Base-by-base conservation (phyloP, 2,329 filamentous ascomycete species). In the Teratosphaeria nubilosa region DNA sequence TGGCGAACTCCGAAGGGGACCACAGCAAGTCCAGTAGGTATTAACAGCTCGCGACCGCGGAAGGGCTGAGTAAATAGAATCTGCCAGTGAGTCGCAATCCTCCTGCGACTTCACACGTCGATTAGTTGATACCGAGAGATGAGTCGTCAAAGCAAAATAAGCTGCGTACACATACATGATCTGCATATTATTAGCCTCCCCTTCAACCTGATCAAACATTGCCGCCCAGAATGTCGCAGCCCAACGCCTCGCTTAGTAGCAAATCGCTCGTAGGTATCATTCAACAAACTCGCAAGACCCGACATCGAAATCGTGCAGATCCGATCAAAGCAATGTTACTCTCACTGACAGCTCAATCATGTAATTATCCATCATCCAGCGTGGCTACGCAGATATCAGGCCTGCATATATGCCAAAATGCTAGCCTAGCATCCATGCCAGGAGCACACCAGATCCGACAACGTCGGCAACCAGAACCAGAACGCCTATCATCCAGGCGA, bases 381-480 rank as follows among this genome's bases (percentile, higher is more conserved):
- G 16, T 48, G n/a, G 41, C 16, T 22, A 11, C 22, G 20, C 41
- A 48, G 41, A 16, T 48, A 16, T 10, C n/a, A 7, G 10, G 20
- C n/a, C n/a, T 3, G 41, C 20, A 10, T 22, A 6, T 2, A 48
- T 22, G 20, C 41, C 41, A 10, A 20, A 20, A 22, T 22, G 41
- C 41, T 48, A 48, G 20, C 66, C 66, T 52, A 74, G 73, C 10
- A 84, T 75, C 58, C 82, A 69, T 5, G 82, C 78, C 54, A 85
- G 70, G 53, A 85, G 64, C 30, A 79, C 75, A 10, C 78, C 80
- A 58, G 80, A 79, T 1, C 78, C 74, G 9, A 80, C 66, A 55
- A 78, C 82, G 5, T 80, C 72, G 0, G 71, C 66, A 0, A 74
- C 62, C 62, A 84, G 79, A 0, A 77, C 70, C 0, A 70, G 61